Evolutionary conservation across 257 asterid species (phyloP), one percentile per base, ranked within the genome.

Genomic region (Fraxinus americana): DNA sequence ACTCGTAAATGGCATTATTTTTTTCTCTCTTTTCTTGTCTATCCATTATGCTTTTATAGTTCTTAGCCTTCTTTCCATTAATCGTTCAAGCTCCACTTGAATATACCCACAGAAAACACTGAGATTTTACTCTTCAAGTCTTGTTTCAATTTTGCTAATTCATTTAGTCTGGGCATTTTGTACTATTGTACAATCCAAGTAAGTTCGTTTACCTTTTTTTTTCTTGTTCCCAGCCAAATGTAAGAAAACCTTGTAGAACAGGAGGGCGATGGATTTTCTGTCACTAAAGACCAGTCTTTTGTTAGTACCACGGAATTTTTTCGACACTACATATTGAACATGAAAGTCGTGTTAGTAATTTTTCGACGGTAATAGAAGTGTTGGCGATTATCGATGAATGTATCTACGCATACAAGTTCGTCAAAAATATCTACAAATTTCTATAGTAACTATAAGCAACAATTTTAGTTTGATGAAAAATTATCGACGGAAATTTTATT

Each of bases 1-100:
- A 82, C 78, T 77, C 82, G 73, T 92, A 86, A 90, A 79, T 76
- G 69, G 74, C 10, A 79, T 70, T 78, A 45, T 39, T 63, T 67
- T 16, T 57, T 79, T 70, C 67, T 17, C 65, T 17, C 23, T 66
- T 73, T 81, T 67, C 66, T 72, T 80, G 35, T 45, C 75, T 43
- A 59, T 68, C 61, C 52, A 27, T 52, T 82, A 32, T 74, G 35
- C 30, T 48, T 78, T 65, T 75, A 75, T 38, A 79, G 74, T 76
- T 70, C 73, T 72, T 70, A 52, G 79, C 54, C 36, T 69, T 77
- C 73, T 50, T 74, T 21, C 8, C 5, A 16, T 48, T 4, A 13
- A 16, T 17, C 65, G 4, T 54, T 54, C 27, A n/a, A 54, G 27
- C 4, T 13, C 2, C 65, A 16, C 25, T 16, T 54, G 65, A 21